A percentile compares a stretch with the other conserved stretches of the same genome.
Conservation (phyloP, 441 rosid genomes). For the Viola pubescens region DNA sequence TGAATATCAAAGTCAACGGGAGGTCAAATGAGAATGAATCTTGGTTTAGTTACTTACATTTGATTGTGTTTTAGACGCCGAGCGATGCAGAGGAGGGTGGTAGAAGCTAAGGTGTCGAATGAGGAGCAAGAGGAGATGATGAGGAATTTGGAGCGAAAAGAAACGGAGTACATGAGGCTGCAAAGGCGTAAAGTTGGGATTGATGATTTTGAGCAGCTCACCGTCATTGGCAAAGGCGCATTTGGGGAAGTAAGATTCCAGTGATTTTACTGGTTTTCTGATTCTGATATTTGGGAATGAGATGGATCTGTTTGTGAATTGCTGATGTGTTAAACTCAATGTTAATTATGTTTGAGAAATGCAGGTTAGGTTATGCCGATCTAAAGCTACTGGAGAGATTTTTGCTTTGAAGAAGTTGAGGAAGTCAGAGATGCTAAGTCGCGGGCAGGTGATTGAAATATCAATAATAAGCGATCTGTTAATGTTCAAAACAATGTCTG, state of each 20-base stretch:
- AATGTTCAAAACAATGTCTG: background rate
- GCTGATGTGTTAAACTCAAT: background rate
- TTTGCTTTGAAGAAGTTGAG: constrained; percentile 90
- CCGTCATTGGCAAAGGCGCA: constrained; percentile 88
- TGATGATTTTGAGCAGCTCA: constrained; percentile 83
- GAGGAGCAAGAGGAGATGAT: constrained; percentile 89
- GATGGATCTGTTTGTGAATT: background rate
- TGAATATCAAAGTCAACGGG: constrained; percentile 15
- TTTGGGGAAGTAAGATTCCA: constrained; percentile 68
- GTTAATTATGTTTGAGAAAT: constrained; percentile 7
- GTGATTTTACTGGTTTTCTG: background rate
- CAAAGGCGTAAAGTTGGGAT: constrained; percentile 91
- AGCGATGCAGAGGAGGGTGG: constrained; percentile 70
- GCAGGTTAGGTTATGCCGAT: constrained; percentile 83
- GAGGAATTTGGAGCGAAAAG: constrained; percentile 80
- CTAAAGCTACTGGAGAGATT: constrained; percentile 71
- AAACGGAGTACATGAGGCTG: constrained; percentile 83
- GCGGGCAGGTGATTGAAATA: constrained; percentile 64
- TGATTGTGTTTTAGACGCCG: constrained; percentile 49
- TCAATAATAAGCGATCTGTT: constrained; percentile 4
- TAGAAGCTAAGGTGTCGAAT: constrained; percentile 69
- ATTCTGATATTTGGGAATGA: background rate
- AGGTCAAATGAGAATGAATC: constrained; percentile 8
- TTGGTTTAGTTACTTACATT: background rate
- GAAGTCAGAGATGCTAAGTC: constrained; percentile 94